These are phyloP conservation scores for Cardamine occulta DNA, from an alignment of 345 rosid genomes.

Conservation along the genomic window DNA sequence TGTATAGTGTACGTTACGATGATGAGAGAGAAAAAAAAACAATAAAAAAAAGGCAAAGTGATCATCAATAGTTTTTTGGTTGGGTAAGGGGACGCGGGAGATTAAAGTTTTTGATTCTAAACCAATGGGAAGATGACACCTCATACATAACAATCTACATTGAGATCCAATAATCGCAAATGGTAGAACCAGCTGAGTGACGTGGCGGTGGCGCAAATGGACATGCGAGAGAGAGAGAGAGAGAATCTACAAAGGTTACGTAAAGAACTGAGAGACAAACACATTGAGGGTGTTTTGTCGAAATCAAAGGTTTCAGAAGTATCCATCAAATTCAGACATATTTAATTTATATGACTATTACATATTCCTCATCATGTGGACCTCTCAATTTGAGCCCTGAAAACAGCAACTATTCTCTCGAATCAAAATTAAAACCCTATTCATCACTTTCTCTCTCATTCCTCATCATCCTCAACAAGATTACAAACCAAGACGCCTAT, in stretches of 20 bases:
- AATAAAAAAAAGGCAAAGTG: neutral
- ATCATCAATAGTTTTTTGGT: slow-evolving; percentile 24
- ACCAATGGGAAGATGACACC: slow-evolving; percentile 28
- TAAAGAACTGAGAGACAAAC: slow-evolving; percentile 38
- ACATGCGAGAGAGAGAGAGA: slow-evolving; percentile 7
- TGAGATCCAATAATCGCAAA: slow-evolving; percentile 43
- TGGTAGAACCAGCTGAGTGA: slow-evolving; percentile 33
- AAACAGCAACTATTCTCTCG: slow-evolving; percentile 40
- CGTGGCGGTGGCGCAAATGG: slow-evolving; percentile 37
- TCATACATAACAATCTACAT: slow-evolving; percentile 38
- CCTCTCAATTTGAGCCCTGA: slow-evolving; percentile 40
- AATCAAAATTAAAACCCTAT: slow-evolving; percentile 33
- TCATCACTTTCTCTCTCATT: slow-evolving; percentile 39
- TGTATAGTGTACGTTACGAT: slow-evolving; percentile 23
- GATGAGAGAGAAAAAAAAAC: neutral
- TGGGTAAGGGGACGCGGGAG: slow-evolving; percentile 44
- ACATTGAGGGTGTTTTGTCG: slow-evolving; percentile 39
- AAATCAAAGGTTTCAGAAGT: slow-evolving; percentile 39
- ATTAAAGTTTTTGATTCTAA: slow-evolving; percentile 33
- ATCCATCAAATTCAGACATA: slow-evolving; percentile 39
- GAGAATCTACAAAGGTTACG: slow-evolving; percentile 40
- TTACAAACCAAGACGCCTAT: slow-evolving; percentile 36
- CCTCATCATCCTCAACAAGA: slow-evolving; percentile 31
- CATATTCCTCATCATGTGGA: slow-evolving; percentile 39
- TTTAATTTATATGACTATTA: slow-evolving; percentile 27